Conservation (phyloP, 306 rosid species). For the Corylus americana region DNA sequence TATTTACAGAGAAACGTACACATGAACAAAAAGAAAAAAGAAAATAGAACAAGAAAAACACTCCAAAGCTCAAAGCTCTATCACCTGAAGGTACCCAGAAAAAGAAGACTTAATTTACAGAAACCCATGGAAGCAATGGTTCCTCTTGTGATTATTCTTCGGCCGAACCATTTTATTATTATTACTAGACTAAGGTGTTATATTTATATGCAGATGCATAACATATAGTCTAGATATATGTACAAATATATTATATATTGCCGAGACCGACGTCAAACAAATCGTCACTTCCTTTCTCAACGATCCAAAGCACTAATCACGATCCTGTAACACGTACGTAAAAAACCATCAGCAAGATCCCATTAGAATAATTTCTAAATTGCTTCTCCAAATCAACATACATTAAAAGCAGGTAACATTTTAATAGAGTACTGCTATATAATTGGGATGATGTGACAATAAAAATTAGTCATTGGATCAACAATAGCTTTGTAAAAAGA, state of each 20-base stretch:
- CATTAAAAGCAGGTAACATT: no score
- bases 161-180: constrained; percentile 33
- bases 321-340: constrained; percentile 51
- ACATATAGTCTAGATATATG: neutral
- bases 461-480: no score
- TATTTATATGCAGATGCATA: neutral
- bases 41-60: neutral
- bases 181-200: neutral
- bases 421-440: no score
- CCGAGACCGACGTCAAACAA: constrained; percentile 14
- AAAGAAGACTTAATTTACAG: constrained; percentile 16
- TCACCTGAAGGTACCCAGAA: neutral
- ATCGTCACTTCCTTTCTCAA: constrained; percentile 44
- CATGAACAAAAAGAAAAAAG: neutral
- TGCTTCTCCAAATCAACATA: no score
- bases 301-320: constrained; percentile 73
- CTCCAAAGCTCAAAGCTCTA: neutral
- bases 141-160: constrained; percentile 19
- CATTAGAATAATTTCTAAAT: neutral
- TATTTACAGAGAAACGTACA: constrained; percentile 36
- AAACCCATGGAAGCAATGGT: constrained; percentile 38
- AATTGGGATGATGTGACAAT: no score
- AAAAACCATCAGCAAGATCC: neutral
- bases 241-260: constrained; percentile 26
- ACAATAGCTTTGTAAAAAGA: no score